phyloP scores from a whole-genome alignment of 305 asterid species.

The Solanum hybrid region DNA sequence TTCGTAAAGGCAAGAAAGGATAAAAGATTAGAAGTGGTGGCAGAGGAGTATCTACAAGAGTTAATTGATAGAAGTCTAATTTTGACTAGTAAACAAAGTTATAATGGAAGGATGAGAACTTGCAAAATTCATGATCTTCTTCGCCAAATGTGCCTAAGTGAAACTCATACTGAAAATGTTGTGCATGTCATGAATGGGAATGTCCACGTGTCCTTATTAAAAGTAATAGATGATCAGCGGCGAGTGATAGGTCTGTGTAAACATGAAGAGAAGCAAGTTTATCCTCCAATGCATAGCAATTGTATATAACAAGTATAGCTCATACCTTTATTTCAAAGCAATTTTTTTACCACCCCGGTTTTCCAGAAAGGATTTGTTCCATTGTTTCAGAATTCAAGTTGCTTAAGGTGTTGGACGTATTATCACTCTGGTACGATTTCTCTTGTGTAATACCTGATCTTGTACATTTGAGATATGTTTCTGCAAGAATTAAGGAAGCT shows the following conservation, averaged over 20 bases:
- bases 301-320: neutral
- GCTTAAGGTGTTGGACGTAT: neutral
- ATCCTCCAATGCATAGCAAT: neutral
- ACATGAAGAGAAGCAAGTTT: neutral
- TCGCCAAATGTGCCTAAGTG: neutral
- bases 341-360: too few species aligned
- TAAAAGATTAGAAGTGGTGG: neutral
- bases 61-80: neutral
- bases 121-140: neutral
- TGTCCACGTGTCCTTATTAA: neutral
- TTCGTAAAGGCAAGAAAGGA: neutral
- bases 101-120: neutral
- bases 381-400: neutral
- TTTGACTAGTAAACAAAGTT: neutral
- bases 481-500: neutral
- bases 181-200: neutral
- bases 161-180: neutral
- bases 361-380: neutral
- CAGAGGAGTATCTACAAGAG: neutral
- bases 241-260: neutral
- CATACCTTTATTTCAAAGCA: neutral
- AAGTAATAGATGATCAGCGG: neutral
- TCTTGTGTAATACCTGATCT: neutral
- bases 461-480: neutral
- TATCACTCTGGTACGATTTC: neutral